Evolutionary conservation across 2,329 filamentous ascomycete genomes (phyloP).

Genomic region (Zasmidium angulare): DNA sequence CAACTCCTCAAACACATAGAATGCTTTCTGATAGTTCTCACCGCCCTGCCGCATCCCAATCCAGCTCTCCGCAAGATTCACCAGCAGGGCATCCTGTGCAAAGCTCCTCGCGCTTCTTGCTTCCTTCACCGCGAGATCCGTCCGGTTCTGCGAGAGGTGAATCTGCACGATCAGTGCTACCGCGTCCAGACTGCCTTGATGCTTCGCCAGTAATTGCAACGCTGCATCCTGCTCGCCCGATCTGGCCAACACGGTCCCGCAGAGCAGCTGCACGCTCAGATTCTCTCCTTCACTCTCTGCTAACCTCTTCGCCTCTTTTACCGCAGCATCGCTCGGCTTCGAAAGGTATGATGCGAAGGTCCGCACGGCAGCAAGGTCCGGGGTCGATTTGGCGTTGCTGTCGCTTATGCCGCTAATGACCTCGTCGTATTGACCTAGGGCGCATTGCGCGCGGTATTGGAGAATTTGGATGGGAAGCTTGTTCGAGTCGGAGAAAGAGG

Average conservation of each 20-base stretch:
- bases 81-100: conserved; percentile 90
- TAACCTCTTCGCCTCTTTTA: conserved; percentile 67
- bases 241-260: conserved; percentile 77
- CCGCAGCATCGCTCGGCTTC: conserved; percentile 32
- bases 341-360: conserved; percentile 66
- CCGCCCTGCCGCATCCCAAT: conserved; percentile 88
- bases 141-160: conserved; percentile 85
- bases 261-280: conserved; percentile 74
- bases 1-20: conserved; percentile 96
- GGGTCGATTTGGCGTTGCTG: conserved; percentile 56
- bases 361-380: conserved; percentile 74
- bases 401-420: conserved; percentile 68
- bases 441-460: conserved; percentile 77
- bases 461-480: conserved; percentile 73
- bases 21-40: conserved; percentile 92
- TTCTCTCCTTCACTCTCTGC: conserved; percentile 69
- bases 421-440: conserved; percentile 72
- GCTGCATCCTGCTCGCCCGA: conserved; percentile 84
- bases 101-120: conserved; percentile 82
- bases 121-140: conserved; percentile 87
- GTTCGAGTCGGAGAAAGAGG: conserved; percentile 76
- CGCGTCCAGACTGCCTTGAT: conserved; percentile 76
- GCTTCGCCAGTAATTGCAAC: conserved; percentile 72
- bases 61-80: conserved; percentile 96
- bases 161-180: conserved; percentile 90